Conservation (phyloP, 805 yeast genomes). For the Metschnikowia picachoensis region DNA sequence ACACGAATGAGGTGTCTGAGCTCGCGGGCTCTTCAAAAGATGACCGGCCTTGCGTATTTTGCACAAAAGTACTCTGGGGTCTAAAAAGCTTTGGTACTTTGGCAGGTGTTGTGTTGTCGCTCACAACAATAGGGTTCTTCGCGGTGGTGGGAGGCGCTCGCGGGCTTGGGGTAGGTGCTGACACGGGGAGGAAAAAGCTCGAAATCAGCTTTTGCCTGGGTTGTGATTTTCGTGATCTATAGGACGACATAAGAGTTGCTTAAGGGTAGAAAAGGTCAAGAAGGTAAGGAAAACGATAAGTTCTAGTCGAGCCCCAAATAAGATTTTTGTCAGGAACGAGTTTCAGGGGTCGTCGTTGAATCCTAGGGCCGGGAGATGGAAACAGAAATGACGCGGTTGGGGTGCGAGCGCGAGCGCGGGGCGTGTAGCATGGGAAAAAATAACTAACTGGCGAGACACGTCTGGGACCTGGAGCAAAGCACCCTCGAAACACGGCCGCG, state of each 20-base stretch:
- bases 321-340: no score
- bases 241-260: constrained; percentile 6
- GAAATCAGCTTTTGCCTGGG: constrained; percentile 26
- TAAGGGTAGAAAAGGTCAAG: no score
- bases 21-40: constrained; percentile 17
- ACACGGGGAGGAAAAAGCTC: constrained; percentile 23
- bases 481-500: no score
- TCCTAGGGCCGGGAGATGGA: no score
- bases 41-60: constrained; percentile 11
- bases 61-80: constrained; percentile 6
- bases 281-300: no score
- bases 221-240: constrained; percentile 12
- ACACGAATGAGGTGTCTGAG: constrained; percentile 35
- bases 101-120: constrained; percentile 6
- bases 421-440: background rate
- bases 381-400: constrained; percentile 1
- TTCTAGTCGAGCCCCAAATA: no score
- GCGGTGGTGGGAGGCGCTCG: background rate
- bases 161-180: constrained; percentile 2
- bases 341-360: no score
- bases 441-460: background rate
- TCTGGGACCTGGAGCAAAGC: background rate
- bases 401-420: background rate
- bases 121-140: background rate
- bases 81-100: background rate